Conservation (phyloP, 345 rosid species). For the Anastatica hierochuntica region DNA sequence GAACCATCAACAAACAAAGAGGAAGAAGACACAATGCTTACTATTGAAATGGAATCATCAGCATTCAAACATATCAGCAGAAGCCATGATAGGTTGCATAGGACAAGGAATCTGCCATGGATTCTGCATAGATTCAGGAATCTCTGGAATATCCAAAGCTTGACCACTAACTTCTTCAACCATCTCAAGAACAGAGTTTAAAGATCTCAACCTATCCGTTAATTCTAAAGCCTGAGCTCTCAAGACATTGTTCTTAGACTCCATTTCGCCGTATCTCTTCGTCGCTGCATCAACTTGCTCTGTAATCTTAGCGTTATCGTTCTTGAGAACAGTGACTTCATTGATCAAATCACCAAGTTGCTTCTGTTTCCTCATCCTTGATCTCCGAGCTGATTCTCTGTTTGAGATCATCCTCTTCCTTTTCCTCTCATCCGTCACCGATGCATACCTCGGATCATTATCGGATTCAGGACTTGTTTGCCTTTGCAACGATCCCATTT, state of each 20-base stretch:
- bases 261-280: conserved; percentile 37
- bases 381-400: conserved; percentile 80
- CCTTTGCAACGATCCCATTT: conserved; percentile 35
- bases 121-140: conserved; percentile 43
- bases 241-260: conserved; percentile 52
- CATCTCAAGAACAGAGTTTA: conserved; percentile 49
- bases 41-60: conserved; percentile 6
- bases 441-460: conserved; percentile 37
- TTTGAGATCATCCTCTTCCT: conserved; percentile 86
- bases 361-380: conserved; percentile 75
- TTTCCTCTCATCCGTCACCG: conserved; percentile 54
- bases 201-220: conserved; percentile 49
- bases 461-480: conserved; percentile 61
- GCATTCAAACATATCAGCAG: conserved; percentile 40
- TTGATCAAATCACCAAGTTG: conserved; percentile 45
- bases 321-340: conserved; percentile 44
- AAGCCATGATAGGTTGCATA: conserved; percentile 38
- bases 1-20: background rate
- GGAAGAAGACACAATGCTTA: background rate
- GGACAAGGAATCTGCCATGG: conserved; percentile 63
- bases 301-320: conserved; percentile 29
- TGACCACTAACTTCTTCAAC: conserved; percentile 53
- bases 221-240: conserved; percentile 61
- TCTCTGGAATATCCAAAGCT: conserved; percentile 55
- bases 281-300: conserved; percentile 25